Conservation (phyloP, 2,329 filamentous ascomycete genomes). For the Cladorrhinum sp. region DNA sequence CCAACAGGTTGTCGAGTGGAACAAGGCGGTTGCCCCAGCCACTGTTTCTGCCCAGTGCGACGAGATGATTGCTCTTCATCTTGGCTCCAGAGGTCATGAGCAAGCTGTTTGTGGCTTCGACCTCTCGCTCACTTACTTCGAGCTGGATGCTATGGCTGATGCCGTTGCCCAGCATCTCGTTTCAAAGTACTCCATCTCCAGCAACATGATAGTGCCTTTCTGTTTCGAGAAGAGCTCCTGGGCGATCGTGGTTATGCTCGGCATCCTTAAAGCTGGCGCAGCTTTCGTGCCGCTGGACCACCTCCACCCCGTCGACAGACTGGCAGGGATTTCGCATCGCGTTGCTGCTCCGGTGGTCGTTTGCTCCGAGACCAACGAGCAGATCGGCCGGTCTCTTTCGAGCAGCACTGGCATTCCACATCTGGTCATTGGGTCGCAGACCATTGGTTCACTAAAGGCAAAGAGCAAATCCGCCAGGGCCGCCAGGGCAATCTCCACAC, state of each 20-base stretch:
- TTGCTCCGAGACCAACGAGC: slow-evolving; percentile 7
- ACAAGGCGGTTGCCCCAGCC: neutral
- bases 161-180: slow-evolving; percentile 27
- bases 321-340: slow-evolving; percentile 35
- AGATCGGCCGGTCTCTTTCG: slow-evolving; percentile 6
- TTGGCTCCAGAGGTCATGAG: slow-evolving; percentile 24
- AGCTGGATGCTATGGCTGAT: slow-evolving; percentile 29
- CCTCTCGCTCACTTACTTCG: slow-evolving; percentile 30
- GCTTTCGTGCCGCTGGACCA: slow-evolving; percentile 35
- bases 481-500: neutral
- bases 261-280: slow-evolving; percentile 34
- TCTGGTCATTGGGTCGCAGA: neutral
- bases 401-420: slow-evolving; percentile 1
- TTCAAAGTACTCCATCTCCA: slow-evolving; percentile 26
- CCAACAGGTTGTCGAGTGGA: slow-evolving; percentile 5
- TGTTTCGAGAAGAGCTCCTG: slow-evolving; percentile 37
- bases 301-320: slow-evolving; percentile 33
- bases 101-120: slow-evolving; percentile 32
- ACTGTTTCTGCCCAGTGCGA: slow-evolving; percentile 14
- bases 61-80: slow-evolving; percentile 15
- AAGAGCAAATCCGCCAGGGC: neutral
- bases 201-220: slow-evolving; percentile 34
- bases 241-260: slow-evolving; percentile 32
- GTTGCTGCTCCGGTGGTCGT: slow-evolving; percentile 23
- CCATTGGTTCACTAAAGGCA: neutral